Conservation (phyloP, 495 filamentous ascomycete genomes). For the Astrothelium macrocarpum region DNA sequence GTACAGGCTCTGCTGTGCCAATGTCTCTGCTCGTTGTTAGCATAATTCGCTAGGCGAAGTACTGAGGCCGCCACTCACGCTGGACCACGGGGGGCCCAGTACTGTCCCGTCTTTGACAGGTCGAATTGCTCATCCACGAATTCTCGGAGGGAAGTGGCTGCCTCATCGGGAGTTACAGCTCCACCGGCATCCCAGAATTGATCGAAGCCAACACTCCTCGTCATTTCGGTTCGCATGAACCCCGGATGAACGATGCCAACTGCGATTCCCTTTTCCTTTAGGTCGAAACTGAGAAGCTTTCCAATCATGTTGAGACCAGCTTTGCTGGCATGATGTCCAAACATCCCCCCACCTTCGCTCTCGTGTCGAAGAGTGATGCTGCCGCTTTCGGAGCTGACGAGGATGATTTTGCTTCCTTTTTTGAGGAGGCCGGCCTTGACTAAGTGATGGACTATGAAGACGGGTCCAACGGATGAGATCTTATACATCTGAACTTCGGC, state of each 20-base stretch:
- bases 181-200: slow-evolving; percentile 59
- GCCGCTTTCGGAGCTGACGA: slow-evolving; percentile 59
- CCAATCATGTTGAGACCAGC: slow-evolving; percentile 67
- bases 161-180: slow-evolving; percentile 58
- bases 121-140: slow-evolving; percentile 52
- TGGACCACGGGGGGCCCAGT: slow-evolving; percentile 61
- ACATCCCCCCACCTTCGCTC: slow-evolving; percentile 62
- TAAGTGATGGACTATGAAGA: slow-evolving; percentile 55
- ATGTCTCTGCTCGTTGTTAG: slow-evolving; percentile 46
- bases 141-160: slow-evolving; percentile 51
- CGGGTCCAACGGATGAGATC: slow-evolving; percentile 54
- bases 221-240: slow-evolving; percentile 71
- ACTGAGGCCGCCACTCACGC: slow-evolving; percentile 35
- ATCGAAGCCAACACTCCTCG: slow-evolving; percentile 58
- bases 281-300: slow-evolving; percentile 56
- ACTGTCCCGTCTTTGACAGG: slow-evolving; percentile 56
- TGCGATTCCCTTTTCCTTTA: slow-evolving; percentile 52
- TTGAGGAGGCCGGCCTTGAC: slow-evolving; percentile 43
- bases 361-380: slow-evolving; percentile 58
- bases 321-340: slow-evolving; percentile 63
- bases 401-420: slow-evolving; percentile 44
- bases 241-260: slow-evolving; percentile 63
- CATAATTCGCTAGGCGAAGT: neutral
- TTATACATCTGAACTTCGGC: slow-evolving; percentile 64
- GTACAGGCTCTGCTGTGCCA: slow-evolving; percentile 53